Conservation (phyloP, 768 basidiomycete genomes). For the Lactarius hengduanensis region DNA sequence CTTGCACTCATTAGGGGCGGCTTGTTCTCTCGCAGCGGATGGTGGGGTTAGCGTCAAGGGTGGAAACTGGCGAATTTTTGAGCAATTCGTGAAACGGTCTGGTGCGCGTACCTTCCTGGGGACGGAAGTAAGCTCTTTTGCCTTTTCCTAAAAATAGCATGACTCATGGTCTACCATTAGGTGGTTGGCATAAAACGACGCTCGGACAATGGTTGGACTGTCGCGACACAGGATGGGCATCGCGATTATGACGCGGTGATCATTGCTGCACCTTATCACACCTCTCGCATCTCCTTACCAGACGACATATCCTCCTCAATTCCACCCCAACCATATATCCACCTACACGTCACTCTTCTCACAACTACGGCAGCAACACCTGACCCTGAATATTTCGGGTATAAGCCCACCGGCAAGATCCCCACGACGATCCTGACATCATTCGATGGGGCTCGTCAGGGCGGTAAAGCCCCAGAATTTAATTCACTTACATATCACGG, state of each 20-base stretch:
- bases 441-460: conserved; percentile 53
- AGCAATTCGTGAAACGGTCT: conserved; percentile 70
- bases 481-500: conserved; percentile 79
- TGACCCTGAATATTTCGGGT: conserved; percentile 66
- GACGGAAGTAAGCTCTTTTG: conserved; percentile 52
- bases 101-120: conserved; percentile 68
- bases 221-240: conserved; percentile 47
- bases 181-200: conserved; percentile 39
- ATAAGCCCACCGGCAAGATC: conserved; percentile 43
- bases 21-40: conserved; percentile 65
- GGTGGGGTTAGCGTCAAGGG: conserved; percentile 66
- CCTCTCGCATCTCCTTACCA: conserved; percentile 56
- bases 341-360: conserved; percentile 85
- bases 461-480: conserved; percentile 70
- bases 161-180: conserved; percentile 36
- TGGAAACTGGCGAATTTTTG: conserved; percentile 86
- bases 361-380: conserved; percentile 67
- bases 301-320: conserved; percentile 49
- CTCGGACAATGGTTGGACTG: conserved; percentile 45
- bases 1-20: conserved; percentile 77
- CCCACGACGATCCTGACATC: conserved; percentile 76
- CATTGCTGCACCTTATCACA: conserved; percentile 84
- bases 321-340: conserved; percentile 72
- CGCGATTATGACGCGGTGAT: conserved; percentile 69
- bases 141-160: background rate